Base-by-base conservation (phyloP, 257 asterid genomes). In the Lantana camara region DNA sequence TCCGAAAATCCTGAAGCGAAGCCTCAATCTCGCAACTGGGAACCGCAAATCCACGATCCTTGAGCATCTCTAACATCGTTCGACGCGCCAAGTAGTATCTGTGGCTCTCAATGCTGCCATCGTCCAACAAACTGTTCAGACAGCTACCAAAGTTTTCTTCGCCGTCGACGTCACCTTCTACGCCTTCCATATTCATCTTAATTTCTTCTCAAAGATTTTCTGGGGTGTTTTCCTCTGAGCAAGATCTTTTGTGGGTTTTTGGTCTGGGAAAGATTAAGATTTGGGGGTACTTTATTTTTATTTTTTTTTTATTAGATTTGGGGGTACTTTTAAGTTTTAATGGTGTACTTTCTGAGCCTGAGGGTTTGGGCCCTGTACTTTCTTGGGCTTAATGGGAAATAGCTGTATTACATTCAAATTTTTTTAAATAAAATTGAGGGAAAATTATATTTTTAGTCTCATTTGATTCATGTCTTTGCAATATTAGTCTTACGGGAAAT, bases 31-130 rank as follows among this genome's bases (percentile, higher is more conserved):
- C 97, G 0, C 85, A 58, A 56, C 19, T 66, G 59, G 96, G 97
- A 12, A 90, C 87, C 9, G 87, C 83, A 60, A 79, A 93, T 23
- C 97, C 99, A 41, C 99, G 94, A 44, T 93, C 97, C 72, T 74
- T 85, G 5, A 93, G 96, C 99, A 93, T 93, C 63, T 93, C 99
- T 60, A 90, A 81, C 64, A 80, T 27, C 7, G 97, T 93, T 73
- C 79, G 75, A 13, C 96, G 91, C 0, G 97, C 81, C 72, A 90
- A 66, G 68, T 79, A 93, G 89, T 87, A 90, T 15, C 84, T 70
- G 64, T 84, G 95, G 78, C 95, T 87, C 63, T 78, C 95, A 7
- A 32, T 46, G 81, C 84, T 82, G 19, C 96, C 97, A 9, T 58
- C 37, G 46, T 90, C 95, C 10, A 81, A 6, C 38, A 73, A 76